Conservation (phyloP, 2,329 filamentous ascomycete species). For the Calcarisporium arbuscula region DNA sequence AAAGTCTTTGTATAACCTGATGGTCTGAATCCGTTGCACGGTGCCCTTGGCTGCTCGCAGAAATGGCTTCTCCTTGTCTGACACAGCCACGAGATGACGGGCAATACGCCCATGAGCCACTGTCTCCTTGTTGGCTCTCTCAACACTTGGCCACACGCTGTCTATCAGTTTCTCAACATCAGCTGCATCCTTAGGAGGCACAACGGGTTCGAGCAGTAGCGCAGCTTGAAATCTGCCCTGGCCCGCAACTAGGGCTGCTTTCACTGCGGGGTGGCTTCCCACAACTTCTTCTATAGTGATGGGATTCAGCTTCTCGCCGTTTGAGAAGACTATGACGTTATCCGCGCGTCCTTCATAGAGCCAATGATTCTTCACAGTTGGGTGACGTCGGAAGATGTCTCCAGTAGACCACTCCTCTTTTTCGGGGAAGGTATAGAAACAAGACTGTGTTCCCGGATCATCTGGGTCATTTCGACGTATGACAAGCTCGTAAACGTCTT, state of each 20-base stretch:
- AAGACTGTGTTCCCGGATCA: slow-evolving; percentile 19
- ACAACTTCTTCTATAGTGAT: slow-evolving; percentile 26
- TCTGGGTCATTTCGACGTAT: slow-evolving; percentile 19
- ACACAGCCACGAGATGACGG: slow-evolving; percentile 29
- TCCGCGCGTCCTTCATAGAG: slow-evolving; percentile 28
- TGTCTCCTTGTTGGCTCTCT: slow-evolving; percentile 33
- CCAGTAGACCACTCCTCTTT: slow-evolving; percentile 34
- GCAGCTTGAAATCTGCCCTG: slow-evolving; percentile 38
- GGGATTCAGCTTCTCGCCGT: slow-evolving; percentile 35
- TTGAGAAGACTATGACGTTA: slow-evolving; percentile 32
- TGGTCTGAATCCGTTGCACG: slow-evolving; percentile 30
- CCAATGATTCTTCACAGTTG: slow-evolving; percentile 24
- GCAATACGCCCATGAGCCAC: slow-evolving; percentile 40
- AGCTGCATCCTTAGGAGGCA: slow-evolving; percentile 16
- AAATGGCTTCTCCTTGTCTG: slow-evolving; percentile 35
- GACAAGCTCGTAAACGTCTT: slow-evolving; percentile 16
- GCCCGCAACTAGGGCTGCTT: slow-evolving; percentile 32
- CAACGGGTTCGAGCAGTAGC: slow-evolving; percentile 37
- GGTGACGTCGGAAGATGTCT: slow-evolving; percentile 35
- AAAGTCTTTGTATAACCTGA: slow-evolving; percentile 34
- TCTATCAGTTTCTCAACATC: slow-evolving; percentile 27
- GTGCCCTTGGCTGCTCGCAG: slow-evolving; percentile 38
- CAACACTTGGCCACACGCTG: slow-evolving; percentile 35
- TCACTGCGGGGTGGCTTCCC: slow-evolving; percentile 19
- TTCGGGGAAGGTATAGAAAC: slow-evolving; percentile 36